Evolutionary conservation across 2,329 filamentous ascomycete genomes (phyloP), one percentile per base, ranked within the genome.

Genomic region (Bipolaris gigantea): DNA sequence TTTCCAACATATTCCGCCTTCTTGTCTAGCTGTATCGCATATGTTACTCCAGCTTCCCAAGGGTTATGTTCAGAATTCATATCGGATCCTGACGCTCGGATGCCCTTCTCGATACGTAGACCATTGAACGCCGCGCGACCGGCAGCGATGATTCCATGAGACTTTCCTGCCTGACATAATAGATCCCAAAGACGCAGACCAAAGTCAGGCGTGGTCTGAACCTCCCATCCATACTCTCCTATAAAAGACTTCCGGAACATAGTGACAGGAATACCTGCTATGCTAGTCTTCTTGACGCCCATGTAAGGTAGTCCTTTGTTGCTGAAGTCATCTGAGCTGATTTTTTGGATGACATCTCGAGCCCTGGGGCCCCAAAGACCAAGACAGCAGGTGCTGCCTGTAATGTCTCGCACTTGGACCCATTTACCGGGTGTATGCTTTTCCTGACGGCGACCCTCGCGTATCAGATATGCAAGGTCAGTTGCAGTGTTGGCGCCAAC

Each of bases 351-450:
- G 0, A 87, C 79, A 2, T 84, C 78, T 4, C 76, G 73, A 0
- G 84, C 75, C 10, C 74, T 77, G 40, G 85, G 85, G 0, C 85
- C 85, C 83, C 84, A 87, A 15, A 87, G 80, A 0, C 85, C 85
- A 18, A 87, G 76, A 54, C 81, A 82, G 63, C 84, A 86, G 0
- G 83, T 85, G 3, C 77, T 80, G 1, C 82, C 81, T 0, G 85
- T 87, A 40, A 86, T 77, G 38, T 87, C 85, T 30, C 80, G 79
- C 0, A 87, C 81, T 15, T 81, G 77, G 0, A 78, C 79, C 71
- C 76, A 80, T 38, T 76, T 65, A 4, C 63, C 67, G 0, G 81
- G 77, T 1, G 61, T 71, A 0, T 63, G 59, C 50, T 77, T 72
- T 2, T 65, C 72, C 53, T 85, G 82, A 3, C 69, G 61, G 2